Conservation (phyloP, 1,284 basidiomycete species). For the Fomes fomentarius region DNA sequence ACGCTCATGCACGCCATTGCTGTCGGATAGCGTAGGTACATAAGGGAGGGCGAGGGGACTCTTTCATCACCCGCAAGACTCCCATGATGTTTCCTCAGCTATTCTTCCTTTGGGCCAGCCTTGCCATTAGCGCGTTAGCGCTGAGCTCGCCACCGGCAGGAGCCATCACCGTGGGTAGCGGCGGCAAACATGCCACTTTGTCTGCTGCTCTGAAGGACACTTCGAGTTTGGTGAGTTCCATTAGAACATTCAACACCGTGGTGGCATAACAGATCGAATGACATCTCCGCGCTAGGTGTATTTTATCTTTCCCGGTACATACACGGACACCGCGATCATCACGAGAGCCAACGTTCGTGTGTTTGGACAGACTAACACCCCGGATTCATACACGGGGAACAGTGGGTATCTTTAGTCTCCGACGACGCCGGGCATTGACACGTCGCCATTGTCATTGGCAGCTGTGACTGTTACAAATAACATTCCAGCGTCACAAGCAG, state of each 20-base stretch:
- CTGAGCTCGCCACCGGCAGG: slow-evolving; percentile 28
- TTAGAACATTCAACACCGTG: background rate
- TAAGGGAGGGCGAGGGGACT: too few species aligned
- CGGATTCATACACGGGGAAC: slow-evolving; percentile 26
- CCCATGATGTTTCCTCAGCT: slow-evolving; percentile 10
- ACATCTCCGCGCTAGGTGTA: slow-evolving; percentile 37
- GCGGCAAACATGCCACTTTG: slow-evolving; percentile 27
- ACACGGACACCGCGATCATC: slow-evolving; percentile 55
- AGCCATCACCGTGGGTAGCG: slow-evolving; percentile 29
- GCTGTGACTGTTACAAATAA: slow-evolving; percentile 47
- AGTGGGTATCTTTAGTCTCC: slow-evolving; percentile 20
- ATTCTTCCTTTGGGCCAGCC: slow-evolving; percentile 8
- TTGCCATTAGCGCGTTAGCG: slow-evolving; percentile 14
- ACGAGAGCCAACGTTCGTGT: slow-evolving; percentile 40
- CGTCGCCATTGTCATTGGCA: slow-evolving; percentile 2
- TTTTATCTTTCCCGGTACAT: slow-evolving; percentile 59
- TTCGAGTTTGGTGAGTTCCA: slow-evolving; percentile 25
- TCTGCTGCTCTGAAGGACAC: slow-evolving; percentile 29
- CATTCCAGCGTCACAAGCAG: slow-evolving; percentile 44
- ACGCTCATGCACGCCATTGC: too few species aligned
- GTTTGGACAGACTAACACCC: slow-evolving; percentile 26
- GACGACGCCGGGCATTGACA: slow-evolving; percentile 16
- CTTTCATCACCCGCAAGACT: too few species aligned
- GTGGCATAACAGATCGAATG: background rate
- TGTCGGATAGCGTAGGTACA: too few species aligned